Percentiles rank a stretch among this genome's conserved stretches.
These are phyloP conservation scores for Linnemannia schmuckeri DNA, from an alignment of 192 early-diverging fungal species.

Conservation along the genomic window DNA sequence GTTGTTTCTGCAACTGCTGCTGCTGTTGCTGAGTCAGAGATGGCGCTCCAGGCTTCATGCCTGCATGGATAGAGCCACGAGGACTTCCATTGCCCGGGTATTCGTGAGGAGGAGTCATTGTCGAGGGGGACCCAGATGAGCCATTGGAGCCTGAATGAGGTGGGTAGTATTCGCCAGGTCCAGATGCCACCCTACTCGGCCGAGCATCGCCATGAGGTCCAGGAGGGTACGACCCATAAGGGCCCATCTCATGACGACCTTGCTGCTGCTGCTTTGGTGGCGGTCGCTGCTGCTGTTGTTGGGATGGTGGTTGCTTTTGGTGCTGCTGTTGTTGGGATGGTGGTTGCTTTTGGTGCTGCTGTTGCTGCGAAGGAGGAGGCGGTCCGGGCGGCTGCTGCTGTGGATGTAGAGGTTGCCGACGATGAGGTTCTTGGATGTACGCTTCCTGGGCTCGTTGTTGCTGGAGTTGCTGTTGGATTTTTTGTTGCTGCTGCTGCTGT, in stretches of 20 bases:
- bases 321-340: background rate
- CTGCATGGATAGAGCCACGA: background rate
- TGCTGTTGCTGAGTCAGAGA: conserved; percentile 1
- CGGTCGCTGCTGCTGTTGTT: too few relatives aligned
- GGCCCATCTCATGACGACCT: background rate
- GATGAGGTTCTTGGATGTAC: background rate
- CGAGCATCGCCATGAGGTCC: background rate
- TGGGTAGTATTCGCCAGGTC: conserved; percentile 17
- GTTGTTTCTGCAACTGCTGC: background rate
- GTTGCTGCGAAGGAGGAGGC: background rate
- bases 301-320: too few relatives aligned
- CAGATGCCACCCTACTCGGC: background rate
- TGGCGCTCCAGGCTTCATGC: background rate
- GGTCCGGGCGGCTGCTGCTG: too few relatives aligned
- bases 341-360: background rate
- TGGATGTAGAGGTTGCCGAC: background rate
- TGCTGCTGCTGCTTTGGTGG: background rate
- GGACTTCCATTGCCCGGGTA: conserved; percentile 20
- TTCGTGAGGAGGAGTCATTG: conserved; percentile 14
- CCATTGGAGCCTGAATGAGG: conserved; percentile 5
- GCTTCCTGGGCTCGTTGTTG: background rate
- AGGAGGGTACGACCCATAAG: background rate
- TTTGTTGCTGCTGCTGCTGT: conserved; percentile 18
- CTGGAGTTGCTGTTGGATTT: conserved; percentile 1
- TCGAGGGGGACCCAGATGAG: conserved; percentile 15